Conservation (phyloP, 78 protist genomes). For the Kipferlia bialata region DNA sequence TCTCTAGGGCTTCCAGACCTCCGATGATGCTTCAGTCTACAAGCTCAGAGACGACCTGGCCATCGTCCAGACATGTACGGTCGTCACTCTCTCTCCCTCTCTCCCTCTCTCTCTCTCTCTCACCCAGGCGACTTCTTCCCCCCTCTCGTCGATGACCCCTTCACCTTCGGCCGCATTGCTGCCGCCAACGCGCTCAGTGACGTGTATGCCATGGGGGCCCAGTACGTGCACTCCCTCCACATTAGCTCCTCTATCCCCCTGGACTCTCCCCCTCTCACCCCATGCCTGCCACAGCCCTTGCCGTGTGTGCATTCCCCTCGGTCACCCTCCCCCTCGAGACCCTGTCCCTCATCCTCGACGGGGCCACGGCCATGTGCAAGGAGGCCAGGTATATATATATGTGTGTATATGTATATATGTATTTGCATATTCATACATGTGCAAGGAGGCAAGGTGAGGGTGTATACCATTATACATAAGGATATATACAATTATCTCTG, state of each 20-base stretch:
- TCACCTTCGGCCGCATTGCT: constrained; percentile 23
- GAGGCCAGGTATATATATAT: too few species aligned
- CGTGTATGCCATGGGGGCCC: constrained; percentile 34
- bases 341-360: constrained; percentile 9
- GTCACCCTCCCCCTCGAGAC: neutral
- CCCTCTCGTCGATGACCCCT: constrained; percentile 17
- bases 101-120: neutral
- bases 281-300: too few species aligned
- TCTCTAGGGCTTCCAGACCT: too few species aligned
- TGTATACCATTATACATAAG: too few species aligned
- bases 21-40: constrained; percentile 16
- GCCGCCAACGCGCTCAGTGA: constrained; percentile 36
- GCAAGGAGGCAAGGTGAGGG: too few species aligned
- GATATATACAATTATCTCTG: too few species aligned
- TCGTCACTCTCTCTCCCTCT: too few species aligned
- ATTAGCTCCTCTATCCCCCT: too few species aligned
- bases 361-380: constrained; percentile 7
- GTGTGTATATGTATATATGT: too few species aligned
- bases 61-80: constrained; percentile 3
- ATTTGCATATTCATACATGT: too few species aligned
- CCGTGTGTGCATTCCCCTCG: constrained; percentile 9
- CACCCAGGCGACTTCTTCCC: constrained; percentile 15
- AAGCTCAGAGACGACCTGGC: constrained; percentile 6
- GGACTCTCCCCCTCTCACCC: too few species aligned
- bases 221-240: constrained; percentile 7